Evolutionary conservation across 1,139 yeast species (phyloP).

Genomic region (Geotrichum fermentans): DNA sequence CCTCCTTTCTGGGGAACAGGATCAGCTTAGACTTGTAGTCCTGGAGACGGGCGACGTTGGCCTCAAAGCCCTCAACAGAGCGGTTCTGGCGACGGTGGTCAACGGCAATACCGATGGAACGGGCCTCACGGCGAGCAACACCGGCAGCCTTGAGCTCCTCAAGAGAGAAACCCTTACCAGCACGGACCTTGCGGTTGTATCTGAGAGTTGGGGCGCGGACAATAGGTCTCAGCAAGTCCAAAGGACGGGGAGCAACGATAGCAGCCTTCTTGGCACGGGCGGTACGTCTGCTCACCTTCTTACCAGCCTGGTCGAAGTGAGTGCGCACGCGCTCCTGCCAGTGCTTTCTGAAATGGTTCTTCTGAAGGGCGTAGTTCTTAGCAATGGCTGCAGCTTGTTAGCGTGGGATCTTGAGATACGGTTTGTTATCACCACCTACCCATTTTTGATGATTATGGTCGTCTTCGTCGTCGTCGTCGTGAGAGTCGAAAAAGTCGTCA

Average conservation of each 20-base stretch:
- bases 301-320: slow-evolving; percentile 99
- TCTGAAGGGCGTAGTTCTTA: slow-evolving; percentile 68
- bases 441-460: slow-evolving; percentile 20
- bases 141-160: slow-evolving; percentile 99
- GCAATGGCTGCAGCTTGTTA: slow-evolving; percentile 87
- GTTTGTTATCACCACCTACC: slow-evolving; percentile 18
- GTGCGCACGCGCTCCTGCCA: slow-evolving; percentile 99
- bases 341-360: slow-evolving; percentile 90
- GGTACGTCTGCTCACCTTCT: slow-evolving; percentile 94
- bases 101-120: slow-evolving; percentile 97
- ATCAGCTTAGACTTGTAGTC: slow-evolving; percentile 95
- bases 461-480: no score
- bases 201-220: slow-evolving; percentile 98
- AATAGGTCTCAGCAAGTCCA: slow-evolving; percentile 93
- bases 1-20: slow-evolving; percentile 86
- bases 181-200: slow-evolving; percentile 99
- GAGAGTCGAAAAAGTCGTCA: slow-evolving; percentile 14
- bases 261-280: slow-evolving; percentile 95
- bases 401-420: neutral
- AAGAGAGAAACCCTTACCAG: slow-evolving; percentile 98
- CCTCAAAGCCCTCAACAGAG: slow-evolving; percentile 90
- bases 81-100: slow-evolving; percentile 99
- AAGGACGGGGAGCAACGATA: slow-evolving; percentile 93
- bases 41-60: slow-evolving; percentile 92
- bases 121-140: slow-evolving; percentile 90